Conservation (phyloP, 148 eudicot genomes). For the Rhododendron mucronatum region DNA sequence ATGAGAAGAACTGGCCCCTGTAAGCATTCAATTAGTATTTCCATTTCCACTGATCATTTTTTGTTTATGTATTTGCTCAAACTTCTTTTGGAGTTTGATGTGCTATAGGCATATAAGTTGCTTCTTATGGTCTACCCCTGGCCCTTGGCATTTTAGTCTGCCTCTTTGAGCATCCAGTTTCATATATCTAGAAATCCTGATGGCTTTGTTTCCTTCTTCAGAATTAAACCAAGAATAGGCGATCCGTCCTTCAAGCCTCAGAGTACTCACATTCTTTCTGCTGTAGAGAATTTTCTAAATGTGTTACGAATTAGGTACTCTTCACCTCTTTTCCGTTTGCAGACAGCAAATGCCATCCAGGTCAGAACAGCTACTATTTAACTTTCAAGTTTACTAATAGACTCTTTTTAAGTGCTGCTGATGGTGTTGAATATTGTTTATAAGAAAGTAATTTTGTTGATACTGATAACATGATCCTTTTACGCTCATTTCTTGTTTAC, state of each 20-base stretch:
- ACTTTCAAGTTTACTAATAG: background rate
- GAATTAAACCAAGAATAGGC: conserved; percentile 77
- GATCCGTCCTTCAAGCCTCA: conserved; percentile 84
- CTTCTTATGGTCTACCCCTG: background rate
- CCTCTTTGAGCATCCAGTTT: background rate
- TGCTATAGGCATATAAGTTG: background rate
- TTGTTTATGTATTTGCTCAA: background rate
- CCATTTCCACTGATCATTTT: background rate
- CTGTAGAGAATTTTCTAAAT: conserved; percentile 66
- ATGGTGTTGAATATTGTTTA: background rate
- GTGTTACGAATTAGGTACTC: conserved; percentile 84
- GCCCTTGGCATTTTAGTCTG: background rate
- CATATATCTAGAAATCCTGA: background rate
- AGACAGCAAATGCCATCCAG: conserved; percentile 65
- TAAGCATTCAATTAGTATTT: conserved; percentile 34
- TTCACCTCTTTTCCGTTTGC: conserved; percentile 84
- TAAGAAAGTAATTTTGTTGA: background rate
- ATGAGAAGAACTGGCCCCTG: conserved; percentile 82
- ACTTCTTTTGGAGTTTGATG: conserved; percentile 2
- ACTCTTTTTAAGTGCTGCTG: conserved; percentile 1
- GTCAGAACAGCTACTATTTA: conserved; percentile 29
- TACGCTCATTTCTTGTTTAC: background rate
- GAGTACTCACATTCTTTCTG: conserved; percentile 61
- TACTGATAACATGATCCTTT: background rate
- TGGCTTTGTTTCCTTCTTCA: conserved; percentile 22